Percentiles rank a stretch among this genome's conserved stretches.
These are phyloP conservation scores for Amanita fuliginea DNA, from an alignment of 768 basidiomycete genomes.

Conservation along the genomic window DNA sequence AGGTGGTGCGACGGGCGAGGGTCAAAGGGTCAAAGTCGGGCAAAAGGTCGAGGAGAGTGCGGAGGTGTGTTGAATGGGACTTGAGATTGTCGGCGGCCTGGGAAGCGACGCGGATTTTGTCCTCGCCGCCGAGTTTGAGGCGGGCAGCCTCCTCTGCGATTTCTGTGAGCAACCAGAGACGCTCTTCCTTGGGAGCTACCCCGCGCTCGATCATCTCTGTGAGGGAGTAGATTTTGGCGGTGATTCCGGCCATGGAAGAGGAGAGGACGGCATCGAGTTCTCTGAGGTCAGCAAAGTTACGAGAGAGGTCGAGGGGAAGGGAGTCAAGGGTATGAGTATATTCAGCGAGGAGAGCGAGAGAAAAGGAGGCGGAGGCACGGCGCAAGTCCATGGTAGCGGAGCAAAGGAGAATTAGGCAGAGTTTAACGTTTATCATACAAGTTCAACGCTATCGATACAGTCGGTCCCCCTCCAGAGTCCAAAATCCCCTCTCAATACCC, in stretches of 20 bases:
- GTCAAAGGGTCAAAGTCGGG: slow-evolving; percentile 50
- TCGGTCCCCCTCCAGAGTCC: not conserved
- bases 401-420: not conserved
- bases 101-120: slow-evolving; percentile 94
- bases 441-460: slow-evolving; percentile 5
- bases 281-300: slow-evolving; percentile 89
- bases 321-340: slow-evolving; percentile 91
- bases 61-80: slow-evolving; percentile 49
- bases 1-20: slow-evolving; percentile 54
- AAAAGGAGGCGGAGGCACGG: slow-evolving; percentile 34
- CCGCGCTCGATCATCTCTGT: slow-evolving; percentile 66
- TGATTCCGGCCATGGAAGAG: slow-evolving; percentile 73
- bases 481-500: not conserved
- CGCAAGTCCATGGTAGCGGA: not conserved
- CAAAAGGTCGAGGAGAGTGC: slow-evolving; percentile 46
- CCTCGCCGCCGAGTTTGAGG: slow-evolving; percentile 90
- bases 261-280: slow-evolving; percentile 98
- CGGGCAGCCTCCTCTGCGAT: slow-evolving; percentile 90
- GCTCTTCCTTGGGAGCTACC: slow-evolving; percentile 48
- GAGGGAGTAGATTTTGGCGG: slow-evolving; percentile 65
- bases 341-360: slow-evolving; percentile 64
- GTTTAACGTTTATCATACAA: not conserved
- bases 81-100: slow-evolving; percentile 85
- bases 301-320: slow-evolving; percentile 87
- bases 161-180: slow-evolving; percentile 80